Percentiles rank a stretch among this genome's conserved stretches.
These are phyloP conservation scores for Toxoplasma gondii DNA, from an alignment of 169 alveolate genomes.

Conservation along the genomic window DNA sequence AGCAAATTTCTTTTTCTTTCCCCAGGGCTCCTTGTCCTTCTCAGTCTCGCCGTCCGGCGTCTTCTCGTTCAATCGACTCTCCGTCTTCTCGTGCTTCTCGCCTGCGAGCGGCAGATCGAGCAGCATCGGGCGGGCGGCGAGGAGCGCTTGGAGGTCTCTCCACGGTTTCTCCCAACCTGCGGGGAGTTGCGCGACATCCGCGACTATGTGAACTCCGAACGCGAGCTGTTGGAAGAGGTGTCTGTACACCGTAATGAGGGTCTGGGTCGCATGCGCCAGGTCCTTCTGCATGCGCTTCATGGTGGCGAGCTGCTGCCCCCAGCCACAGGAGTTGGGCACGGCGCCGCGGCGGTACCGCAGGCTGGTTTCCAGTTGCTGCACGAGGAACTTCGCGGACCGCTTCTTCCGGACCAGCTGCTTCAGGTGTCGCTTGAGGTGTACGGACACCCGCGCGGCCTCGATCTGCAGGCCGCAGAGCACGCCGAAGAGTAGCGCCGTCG, in stretches of 20 bases:
- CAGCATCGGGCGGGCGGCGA: background rate
- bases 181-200: background rate
- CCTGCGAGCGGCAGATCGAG: background rate
- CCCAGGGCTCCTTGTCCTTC: background rate
- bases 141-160: background rate
- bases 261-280: background rate
- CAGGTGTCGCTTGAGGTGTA: slow-evolving; percentile 15
- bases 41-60: background rate
- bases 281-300: background rate
- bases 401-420: slow-evolving; percentile 14
- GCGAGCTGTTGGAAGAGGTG: background rate
- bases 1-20: background rate
- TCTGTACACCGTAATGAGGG: background rate
- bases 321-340: background rate
- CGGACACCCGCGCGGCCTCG: background rate
- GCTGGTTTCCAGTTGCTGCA: slow-evolving; percentile 17
- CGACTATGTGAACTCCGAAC: background rate
- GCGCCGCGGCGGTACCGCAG: slow-evolving; percentile 5
- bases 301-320: slow-evolving; percentile 15
- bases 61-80: background rate
- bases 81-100: background rate
- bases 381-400: slow-evolving; percentile 4
- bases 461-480: background rate
- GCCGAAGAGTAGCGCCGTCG: background rate
- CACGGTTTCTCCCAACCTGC: background rate